Percentiles rank a stretch among this genome's conserved stretches.
phyloP scores from a whole-genome alignment of 768 basidiomycete genomes.

The Rhodotorula babjevae region DNA sequence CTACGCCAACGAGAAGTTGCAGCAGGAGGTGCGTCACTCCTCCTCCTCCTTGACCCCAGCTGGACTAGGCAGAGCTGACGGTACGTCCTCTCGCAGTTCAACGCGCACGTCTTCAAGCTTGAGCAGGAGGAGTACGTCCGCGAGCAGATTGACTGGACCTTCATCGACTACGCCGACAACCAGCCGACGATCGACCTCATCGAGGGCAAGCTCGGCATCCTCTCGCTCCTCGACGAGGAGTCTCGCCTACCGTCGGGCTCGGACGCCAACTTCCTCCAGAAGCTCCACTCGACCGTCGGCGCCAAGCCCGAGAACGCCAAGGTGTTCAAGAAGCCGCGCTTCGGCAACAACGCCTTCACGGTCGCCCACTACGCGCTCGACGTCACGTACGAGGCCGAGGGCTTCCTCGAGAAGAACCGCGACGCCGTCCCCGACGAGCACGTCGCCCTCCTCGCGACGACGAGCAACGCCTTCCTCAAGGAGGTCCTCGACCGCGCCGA shows the following conservation, averaged over 20 bases:
- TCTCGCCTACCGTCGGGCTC: constrained; percentile 91
- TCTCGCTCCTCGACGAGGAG: constrained; percentile 93
- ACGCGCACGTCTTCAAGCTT: constrained; percentile 97
- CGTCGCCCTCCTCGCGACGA: constrained; percentile 74
- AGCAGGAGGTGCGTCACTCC: constrained; percentile 84
- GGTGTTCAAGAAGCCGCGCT: constrained; percentile 98
- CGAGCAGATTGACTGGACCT: constrained; percentile 98
- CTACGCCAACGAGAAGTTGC: constrained; percentile 95
- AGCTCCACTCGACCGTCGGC: constrained; percentile 73
- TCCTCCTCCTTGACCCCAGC: too few relatives aligned
- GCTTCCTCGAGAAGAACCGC: constrained; percentile 97
- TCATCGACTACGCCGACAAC: constrained; percentile 94
- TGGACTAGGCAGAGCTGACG: too few relatives aligned
- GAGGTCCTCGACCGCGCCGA: constrained; percentile 89
- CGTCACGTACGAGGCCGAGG: constrained; percentile 96
- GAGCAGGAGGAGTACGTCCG: constrained; percentile 99
- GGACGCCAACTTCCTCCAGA: constrained; percentile 86
- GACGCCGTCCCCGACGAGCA: constrained; percentile 99
- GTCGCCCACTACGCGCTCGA: constrained; percentile 97
- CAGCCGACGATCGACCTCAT: constrained; percentile 98
- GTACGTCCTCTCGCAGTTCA: constrained; percentile 70
- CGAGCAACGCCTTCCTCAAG: constrained; percentile 86
- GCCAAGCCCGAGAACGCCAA: constrained; percentile 75
- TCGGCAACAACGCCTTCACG: constrained; percentile 93
- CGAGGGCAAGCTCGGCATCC: constrained; percentile 91